phyloP scores from a whole-genome alignment of 2,329 filamentous ascomycete species.

The Penicillium sp. region DNA sequence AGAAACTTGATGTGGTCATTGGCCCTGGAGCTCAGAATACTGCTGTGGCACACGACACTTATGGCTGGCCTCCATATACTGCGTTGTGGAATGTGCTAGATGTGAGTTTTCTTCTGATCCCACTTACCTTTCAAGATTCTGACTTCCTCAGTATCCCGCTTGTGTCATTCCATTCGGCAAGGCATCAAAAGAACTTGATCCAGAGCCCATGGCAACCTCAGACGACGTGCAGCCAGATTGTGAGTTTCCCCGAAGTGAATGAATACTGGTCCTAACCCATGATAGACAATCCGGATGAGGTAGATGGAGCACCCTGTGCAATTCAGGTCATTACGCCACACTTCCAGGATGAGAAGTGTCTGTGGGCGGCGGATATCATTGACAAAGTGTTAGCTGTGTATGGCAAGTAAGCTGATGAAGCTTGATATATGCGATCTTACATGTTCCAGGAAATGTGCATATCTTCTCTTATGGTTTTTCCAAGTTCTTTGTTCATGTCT shows the following conservation, averaged over 20 bases:
- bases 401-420: neutral
- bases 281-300: slow-evolving; percentile 43
- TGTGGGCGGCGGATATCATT: slow-evolving; percentile 34
- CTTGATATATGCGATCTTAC: too few species aligned
- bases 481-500: too few species aligned
- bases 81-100: slow-evolving; percentile 56
- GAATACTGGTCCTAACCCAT: slow-evolving; percentile 5
- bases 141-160: slow-evolving; percentile 48
- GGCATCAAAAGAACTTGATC: slow-evolving; percentile 47
- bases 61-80: slow-evolving; percentile 46
- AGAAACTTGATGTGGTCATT: slow-evolving; percentile 55
- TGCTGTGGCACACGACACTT: slow-evolving; percentile 54
- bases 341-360: slow-evolving; percentile 53
- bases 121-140: neutral
- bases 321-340: slow-evolving; percentile 51
- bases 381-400: slow-evolving; percentile 19
- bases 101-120: slow-evolving; percentile 35
- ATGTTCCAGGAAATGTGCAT: too few species aligned
- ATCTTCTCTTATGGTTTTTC: too few species aligned
- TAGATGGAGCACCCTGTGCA: slow-evolving; percentile 49
- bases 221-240: slow-evolving; percentile 31
- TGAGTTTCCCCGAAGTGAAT: slow-evolving; percentile 11
- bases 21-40: slow-evolving; percentile 53
- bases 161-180: slow-evolving; percentile 51
- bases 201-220: slow-evolving; percentile 29